These are phyloP conservation scores for Saccharomycopsis microspora DNA, from an alignment of 805 yeast genomes.

Conservation along the genomic window DNA sequence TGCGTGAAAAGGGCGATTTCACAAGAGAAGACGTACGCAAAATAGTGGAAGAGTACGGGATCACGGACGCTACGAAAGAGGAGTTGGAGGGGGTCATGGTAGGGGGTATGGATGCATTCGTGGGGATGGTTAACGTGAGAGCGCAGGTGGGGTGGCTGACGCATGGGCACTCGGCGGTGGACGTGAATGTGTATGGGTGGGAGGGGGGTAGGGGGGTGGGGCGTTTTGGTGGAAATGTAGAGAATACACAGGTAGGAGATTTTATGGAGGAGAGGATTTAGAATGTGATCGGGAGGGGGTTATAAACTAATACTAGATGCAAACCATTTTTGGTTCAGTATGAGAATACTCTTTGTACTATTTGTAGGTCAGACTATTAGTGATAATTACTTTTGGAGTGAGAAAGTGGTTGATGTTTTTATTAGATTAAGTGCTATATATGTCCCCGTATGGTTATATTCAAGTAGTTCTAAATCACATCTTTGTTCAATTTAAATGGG, in stretches of 20 bases:
- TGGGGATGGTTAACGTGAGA: slow-evolving; percentile 64
- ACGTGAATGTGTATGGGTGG: slow-evolving; percentile 78
- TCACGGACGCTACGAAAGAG: slow-evolving; percentile 38
- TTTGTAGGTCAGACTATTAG: no score
- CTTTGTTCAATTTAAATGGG: no score
- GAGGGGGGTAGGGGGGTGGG: slow-evolving; percentile 15
- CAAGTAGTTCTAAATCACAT: no score
- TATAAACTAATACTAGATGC: no score
- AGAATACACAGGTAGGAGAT: slow-evolving; percentile 75
- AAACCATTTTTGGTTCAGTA: no score
- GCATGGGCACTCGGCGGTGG: slow-evolving; percentile 94
- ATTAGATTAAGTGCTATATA: no score
- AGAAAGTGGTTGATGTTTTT: no score
- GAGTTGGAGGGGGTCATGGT: slow-evolving; percentile 40
- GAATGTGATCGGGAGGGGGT: slow-evolving; percentile 18
- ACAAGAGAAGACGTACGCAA: slow-evolving; percentile 12
- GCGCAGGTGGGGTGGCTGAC: slow-evolving; percentile 96
- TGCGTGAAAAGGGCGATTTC: slow-evolving; percentile 21
- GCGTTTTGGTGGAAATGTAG: slow-evolving; percentile 66
- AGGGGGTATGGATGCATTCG: slow-evolving; percentile 35
- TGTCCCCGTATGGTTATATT: no score
- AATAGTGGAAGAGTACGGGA: slow-evolving; percentile 40
- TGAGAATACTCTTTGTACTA: no score
- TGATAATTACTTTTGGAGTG: no score
- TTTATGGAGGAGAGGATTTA: slow-evolving; percentile 37